phyloP scores from a whole-genome alignment of 805 yeast species.

The Isabelozyma heimii region DNA sequence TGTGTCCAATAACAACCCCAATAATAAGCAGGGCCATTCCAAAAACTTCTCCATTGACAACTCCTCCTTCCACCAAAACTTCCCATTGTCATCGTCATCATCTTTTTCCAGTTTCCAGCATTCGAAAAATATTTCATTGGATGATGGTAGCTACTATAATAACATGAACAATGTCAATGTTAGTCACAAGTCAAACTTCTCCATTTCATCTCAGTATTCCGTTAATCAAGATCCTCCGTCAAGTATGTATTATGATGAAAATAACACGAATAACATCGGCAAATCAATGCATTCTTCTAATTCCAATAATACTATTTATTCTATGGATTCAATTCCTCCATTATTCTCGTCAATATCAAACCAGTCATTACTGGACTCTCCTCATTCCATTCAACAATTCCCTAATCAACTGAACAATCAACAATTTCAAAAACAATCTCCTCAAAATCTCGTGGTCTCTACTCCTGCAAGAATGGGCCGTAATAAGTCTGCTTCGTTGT shows the following conservation, averaged over 20 bases:
- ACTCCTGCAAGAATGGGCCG: slow-evolving; percentile 35
- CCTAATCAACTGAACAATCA: slow-evolving; percentile 5
- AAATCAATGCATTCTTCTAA: slow-evolving; percentile 9
- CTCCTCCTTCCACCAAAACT: not conserved
- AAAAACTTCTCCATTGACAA: slow-evolving; percentile 1
- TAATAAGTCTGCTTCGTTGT: slow-evolving; percentile 32
- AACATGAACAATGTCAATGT: not conserved
- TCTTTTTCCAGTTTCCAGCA: slow-evolving; percentile 11
- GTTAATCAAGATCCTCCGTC: slow-evolving; percentile 19
- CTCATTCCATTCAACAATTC: slow-evolving; percentile 18
- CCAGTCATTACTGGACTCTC: slow-evolving; percentile 32
- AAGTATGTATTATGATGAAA: not conserved
- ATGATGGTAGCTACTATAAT: slow-evolving; percentile 11
- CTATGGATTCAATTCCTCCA: slow-evolving; percentile 34
- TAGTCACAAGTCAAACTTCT: slow-evolving; percentile 7
- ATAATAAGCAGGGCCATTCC: slow-evolving; percentile 4
- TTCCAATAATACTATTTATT: slow-evolving; percentile 25
- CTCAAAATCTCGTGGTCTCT: slow-evolving; percentile 11
- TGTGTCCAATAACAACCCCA: slow-evolving; percentile 10
- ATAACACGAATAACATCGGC: not conserved
- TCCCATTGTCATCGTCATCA: not conserved
- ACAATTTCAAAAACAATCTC: slow-evolving; percentile 1
- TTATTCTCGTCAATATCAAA: slow-evolving; percentile 33
- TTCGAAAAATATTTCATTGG: slow-evolving; percentile 19
- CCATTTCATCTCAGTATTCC: slow-evolving; percentile 22